phyloP scores from a whole-genome alignment of 75 land plant species.

The Selaginella tamariscina region DNA sequence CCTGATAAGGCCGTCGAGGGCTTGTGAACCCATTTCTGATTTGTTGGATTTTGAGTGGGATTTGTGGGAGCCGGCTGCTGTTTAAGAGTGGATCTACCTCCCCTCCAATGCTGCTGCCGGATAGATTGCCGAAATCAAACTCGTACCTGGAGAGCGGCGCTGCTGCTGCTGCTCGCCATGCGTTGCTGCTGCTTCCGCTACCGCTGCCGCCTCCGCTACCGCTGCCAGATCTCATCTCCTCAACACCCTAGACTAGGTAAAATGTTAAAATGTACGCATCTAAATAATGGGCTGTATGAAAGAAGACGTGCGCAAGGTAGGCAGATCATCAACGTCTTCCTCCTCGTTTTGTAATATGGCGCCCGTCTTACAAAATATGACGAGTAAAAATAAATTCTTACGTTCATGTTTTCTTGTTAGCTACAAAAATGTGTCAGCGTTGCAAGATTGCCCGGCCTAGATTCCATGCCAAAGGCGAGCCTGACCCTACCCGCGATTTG shows the following conservation, averaged over 20 bases:
- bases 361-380: no score
- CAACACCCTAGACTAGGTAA: no score
- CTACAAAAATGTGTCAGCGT: no score
- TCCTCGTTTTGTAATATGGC: no score
- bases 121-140: slow-evolving; percentile 42
- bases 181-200: not conserved
- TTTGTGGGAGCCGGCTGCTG: slow-evolving; percentile 6
- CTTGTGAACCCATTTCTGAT: not conserved
- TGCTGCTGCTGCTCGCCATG: slow-evolving; percentile 21
- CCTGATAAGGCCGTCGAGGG: slow-evolving; percentile 1
- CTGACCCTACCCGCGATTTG: slow-evolving; percentile 51
- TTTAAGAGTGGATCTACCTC: slow-evolving; percentile 22
- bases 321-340: no score
- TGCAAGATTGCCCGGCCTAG: slow-evolving; percentile 79
- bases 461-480: slow-evolving; percentile 73
- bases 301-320: no score
- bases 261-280: no score
- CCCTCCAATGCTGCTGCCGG: no score
- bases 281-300: no score
- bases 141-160: slow-evolving; percentile 31
- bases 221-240: no score
- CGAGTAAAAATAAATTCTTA: no score
- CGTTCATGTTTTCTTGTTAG: no score
- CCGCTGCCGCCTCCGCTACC: slow-evolving; percentile 5
- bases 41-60: not conserved